These are phyloP conservation scores for Musa beccarii DNA, from an alignment of 176 grass and related monocot genomes.

Conservation along the genomic window DNA sequence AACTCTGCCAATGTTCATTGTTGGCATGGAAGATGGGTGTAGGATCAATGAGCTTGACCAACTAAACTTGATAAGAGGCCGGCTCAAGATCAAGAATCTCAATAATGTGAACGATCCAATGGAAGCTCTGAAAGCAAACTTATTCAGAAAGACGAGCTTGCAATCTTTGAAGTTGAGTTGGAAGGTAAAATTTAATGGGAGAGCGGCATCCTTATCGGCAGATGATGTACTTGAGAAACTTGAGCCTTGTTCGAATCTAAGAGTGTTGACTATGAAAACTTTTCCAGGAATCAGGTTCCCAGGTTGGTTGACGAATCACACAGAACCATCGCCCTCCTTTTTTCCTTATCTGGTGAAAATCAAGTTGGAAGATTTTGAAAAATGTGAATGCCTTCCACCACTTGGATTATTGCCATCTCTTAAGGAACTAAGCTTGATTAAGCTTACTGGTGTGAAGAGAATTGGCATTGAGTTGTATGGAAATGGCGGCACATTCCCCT, in stretches of 20 bases:
- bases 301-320: slow-evolving; percentile 20
- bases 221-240: slow-evolving; percentile 2
- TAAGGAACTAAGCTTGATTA: slow-evolving; percentile 29
- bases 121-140: slow-evolving; percentile 19
- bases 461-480: slow-evolving; percentile 27
- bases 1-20: slow-evolving; percentile 30
- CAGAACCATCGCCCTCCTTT: slow-evolving; percentile 14
- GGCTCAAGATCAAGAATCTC: slow-evolving; percentile 30
- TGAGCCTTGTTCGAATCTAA: background rate
- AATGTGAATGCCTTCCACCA: slow-evolving; percentile 25
- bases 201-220: background rate
- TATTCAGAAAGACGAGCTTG: slow-evolving; percentile 27
- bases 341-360: slow-evolving; percentile 16
- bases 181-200: background rate
- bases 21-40: slow-evolving; percentile 14
- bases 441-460: slow-evolving; percentile 22
- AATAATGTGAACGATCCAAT: slow-evolving; percentile 17
- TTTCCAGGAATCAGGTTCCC: slow-evolving; percentile 31
- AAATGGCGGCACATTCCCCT: slow-evolving; percentile 22
- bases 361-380: slow-evolving; percentile 23
- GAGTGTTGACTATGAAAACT: slow-evolving; percentile 8
- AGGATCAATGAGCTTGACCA: slow-evolving; percentile 30
- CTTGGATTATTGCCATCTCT: slow-evolving; percentile 32
- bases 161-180: slow-evolving; percentile 21
- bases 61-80: slow-evolving; percentile 37